Conservation (phyloP, 75 land plant species). For the Gnetum montanum region DNA sequence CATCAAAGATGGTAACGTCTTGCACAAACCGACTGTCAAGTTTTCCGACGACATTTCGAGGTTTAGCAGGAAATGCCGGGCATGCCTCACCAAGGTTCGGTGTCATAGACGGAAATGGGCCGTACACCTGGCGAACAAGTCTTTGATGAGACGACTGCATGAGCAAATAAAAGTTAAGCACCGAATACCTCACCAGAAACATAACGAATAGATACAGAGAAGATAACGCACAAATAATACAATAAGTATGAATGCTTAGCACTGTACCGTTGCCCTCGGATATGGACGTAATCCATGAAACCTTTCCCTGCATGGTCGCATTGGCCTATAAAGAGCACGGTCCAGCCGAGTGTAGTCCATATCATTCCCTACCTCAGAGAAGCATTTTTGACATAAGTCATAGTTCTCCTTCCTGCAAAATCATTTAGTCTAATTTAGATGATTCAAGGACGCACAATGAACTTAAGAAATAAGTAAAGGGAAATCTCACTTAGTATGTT, state of each 20-base stretch:
- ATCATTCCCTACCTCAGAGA: conserved; percentile 40
- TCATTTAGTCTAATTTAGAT: background rate
- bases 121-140: background rate
- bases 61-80: too few species aligned
- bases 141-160: too few species aligned
- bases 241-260: too few species aligned
- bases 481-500: background rate
- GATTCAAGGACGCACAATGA: background rate
- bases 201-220: too few species aligned
- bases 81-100: conserved; percentile 2
- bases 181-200: too few species aligned
- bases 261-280: too few species aligned
- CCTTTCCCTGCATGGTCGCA: conserved; percentile 4
- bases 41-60: conserved; percentile 29
- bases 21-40: conserved; percentile 71
- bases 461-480: background rate
- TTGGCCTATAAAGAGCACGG: conserved; percentile 20
- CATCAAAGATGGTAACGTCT: conserved; percentile 82
- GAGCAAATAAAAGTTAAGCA: background rate
- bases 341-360: conserved; percentile 63
- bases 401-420: conserved; percentile 67
- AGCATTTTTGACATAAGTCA: conserved; percentile 81
- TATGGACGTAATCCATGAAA: conserved; percentile 5
- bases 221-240: too few species aligned
- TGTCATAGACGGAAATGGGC: background rate